Percentiles rank a stretch among this genome's conserved stretches.
Conservation (phyloP, 2,329 filamentous ascomycete species). For the Venturia effusa region DNA sequence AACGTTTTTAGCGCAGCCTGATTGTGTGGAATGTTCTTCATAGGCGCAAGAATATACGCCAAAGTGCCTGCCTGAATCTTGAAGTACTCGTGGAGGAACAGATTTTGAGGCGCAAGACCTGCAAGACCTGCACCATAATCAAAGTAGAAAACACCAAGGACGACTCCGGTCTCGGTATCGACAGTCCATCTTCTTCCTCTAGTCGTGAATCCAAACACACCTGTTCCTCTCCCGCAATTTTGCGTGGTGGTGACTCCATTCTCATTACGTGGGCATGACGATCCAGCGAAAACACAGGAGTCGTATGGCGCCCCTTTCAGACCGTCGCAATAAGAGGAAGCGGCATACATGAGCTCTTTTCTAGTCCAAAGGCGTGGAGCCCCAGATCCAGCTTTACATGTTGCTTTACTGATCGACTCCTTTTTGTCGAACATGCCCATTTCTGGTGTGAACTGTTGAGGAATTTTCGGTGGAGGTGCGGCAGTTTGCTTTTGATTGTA, state of each 20-base stretch:
- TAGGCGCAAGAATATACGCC: constrained; percentile 5
- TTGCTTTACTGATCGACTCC: background rate
- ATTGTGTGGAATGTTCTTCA: constrained; percentile 6
- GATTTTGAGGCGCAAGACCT: background rate
- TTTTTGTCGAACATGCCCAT: background rate
- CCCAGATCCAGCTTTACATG: constrained; percentile 6
- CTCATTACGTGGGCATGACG: constrained; percentile 9
- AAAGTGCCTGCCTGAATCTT: constrained; percentile 8
- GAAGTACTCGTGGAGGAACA: constrained; percentile 10
- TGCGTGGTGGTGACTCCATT: constrained; percentile 10
- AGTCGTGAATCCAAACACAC: constrained; percentile 6
- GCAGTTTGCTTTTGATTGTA: constrained; percentile 1
- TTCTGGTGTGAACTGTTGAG: constrained; percentile 3
- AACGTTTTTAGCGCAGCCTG: constrained; percentile 7
- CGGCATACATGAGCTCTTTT: constrained; percentile 9
- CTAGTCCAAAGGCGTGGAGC: constrained; percentile 7
- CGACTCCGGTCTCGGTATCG: constrained; percentile 11
- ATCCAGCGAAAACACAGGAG: constrained; percentile 4
- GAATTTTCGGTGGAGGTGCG: constrained; percentile 7
- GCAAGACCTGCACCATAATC: constrained; percentile 1
- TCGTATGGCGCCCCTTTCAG: constrained; percentile 6
- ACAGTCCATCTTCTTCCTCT: constrained; percentile 8
- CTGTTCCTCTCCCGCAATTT: constrained; percentile 8
- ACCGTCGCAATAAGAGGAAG: constrained; percentile 9
- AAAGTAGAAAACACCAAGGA: constrained; percentile 10